Evolutionary conservation across 495 filamentous ascomycete genomes (phyloP), one percentile per base, ranked within the genome.

Genomic region (Aspergillus heteromorphus): DNA sequence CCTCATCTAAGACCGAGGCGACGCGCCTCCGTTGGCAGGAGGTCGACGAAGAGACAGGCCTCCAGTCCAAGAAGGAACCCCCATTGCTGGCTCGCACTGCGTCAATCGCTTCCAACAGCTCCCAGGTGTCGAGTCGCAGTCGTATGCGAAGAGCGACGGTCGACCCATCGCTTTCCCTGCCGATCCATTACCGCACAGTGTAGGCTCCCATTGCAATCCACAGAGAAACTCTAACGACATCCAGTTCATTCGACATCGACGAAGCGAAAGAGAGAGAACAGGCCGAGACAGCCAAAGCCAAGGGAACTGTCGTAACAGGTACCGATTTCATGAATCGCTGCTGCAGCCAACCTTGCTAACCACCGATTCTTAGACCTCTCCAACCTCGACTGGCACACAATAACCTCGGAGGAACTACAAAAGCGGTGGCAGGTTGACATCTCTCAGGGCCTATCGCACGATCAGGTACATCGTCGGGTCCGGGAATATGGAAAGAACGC

Each of bases 401-500:
- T 85, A 8, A 65, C 81, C 0, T 59, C 68, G 11, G 73, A 79
- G 6, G 82, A 85, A 48, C 61, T 83, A n/a, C 64, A 79, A 52
- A 71, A 73, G 11, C 77, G 82, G 31, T 73, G 84, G 17, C 71
- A 73, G 8, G 76, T 70, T 36, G 80, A 79, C 34, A 56, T 69
- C 7, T 60, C 49, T 0, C 65, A 79, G 45, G 82, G 82, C 14
- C 65, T 86, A 7, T 82, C 80, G 0, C 45, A 49, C 8, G 75
- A 80, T 18, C 74, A 79, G 50, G 71, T 71, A 19, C 60, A 64
- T 6, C 68, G 69, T 4, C 70, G 71, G 19, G 59, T 76, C 6
- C 66, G 61, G 29, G 66, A 79, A 60, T 75, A 81, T 60, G 82
- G 83, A 6, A 70, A 59, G 16, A 89, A 88, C 62, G 71, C 73